phyloP scores from a whole-genome alignment of 176 grass and related monocot species.

The Oryza officinalis region DNA sequence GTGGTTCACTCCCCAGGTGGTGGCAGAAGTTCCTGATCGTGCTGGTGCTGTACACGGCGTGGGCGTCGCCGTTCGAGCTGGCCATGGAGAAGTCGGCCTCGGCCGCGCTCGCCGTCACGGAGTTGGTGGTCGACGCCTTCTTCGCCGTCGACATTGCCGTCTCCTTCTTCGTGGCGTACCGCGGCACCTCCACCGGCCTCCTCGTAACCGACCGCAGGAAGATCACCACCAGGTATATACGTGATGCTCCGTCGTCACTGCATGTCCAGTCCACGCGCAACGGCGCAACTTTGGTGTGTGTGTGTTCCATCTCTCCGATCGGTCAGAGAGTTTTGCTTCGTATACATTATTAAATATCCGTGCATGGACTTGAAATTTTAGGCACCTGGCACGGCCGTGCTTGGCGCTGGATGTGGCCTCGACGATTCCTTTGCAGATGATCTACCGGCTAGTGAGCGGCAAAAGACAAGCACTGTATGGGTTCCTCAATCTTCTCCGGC shows the following conservation, averaged over 20 bases:
- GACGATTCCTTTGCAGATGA: constrained; percentile 50
- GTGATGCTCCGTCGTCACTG: neutral
- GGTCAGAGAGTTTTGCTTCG: no score
- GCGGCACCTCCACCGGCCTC: constrained; percentile 45
- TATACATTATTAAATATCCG: no score
- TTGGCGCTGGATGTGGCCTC: constrained; percentile 63
- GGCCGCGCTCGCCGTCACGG: constrained; percentile 24
- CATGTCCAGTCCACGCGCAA: no score
- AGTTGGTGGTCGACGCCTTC: constrained; percentile 61
- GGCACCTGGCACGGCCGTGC: constrained; percentile 31
- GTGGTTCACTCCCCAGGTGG: constrained; percentile 30
- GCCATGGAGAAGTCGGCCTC: constrained; percentile 39
- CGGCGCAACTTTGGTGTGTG: no score
- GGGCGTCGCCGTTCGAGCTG: constrained; percentile 59
- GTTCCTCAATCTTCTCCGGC: constrained; percentile 52
- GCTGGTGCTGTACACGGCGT: constrained; percentile 65
- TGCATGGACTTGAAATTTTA: neutral
- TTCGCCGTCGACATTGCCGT: constrained; percentile 57
- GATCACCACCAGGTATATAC: constrained; percentile 48
- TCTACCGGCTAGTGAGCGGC: constrained; percentile 44
- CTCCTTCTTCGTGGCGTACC: constrained; percentile 70
- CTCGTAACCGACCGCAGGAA: constrained; percentile 56
- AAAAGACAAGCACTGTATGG: constrained; percentile 16
- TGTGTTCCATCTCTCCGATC: no score
- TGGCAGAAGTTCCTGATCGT: constrained; percentile 58